Conservation (phyloP, 139 green algal genomes). For the Chlorella sp. region DNA sequence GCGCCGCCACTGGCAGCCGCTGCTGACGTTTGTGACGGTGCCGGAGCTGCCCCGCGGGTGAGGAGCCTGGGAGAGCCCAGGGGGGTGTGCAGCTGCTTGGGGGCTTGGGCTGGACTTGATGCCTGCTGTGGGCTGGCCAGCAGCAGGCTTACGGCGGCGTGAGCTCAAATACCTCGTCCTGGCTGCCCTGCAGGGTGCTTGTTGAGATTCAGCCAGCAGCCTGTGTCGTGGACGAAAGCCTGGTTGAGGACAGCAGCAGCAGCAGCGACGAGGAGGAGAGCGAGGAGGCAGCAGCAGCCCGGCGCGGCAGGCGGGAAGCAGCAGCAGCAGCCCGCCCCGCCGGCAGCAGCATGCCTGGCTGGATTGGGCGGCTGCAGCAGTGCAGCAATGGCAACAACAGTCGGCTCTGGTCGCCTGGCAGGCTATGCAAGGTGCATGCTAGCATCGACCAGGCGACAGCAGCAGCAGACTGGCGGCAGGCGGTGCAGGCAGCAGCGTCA, state of each 20-base stretch:
- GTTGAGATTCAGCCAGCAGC: constrained; percentile 80
- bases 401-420: not conserved
- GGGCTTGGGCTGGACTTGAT: no score
- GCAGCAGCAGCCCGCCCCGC: not conserved
- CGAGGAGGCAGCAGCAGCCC: not conserved
- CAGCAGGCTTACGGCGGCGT: no score
- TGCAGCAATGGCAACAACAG: not conserved
- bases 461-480: not conserved
- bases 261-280: constrained; percentile 19
- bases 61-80: not conserved
- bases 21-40: constrained; percentile 60
- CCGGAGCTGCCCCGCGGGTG: constrained; percentile 61
- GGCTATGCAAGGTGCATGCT: constrained; percentile 21
- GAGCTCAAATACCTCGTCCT: not conserved
- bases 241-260: constrained; percentile 2
- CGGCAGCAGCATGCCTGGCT: constrained; percentile 39
- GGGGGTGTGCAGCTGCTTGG: no score
- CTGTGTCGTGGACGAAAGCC: constrained; percentile 28
- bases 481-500: not conserved
- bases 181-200: constrained; percentile 44
- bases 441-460: not conserved
- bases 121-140: no score
- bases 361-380: constrained; percentile 28
- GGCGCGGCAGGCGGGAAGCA: not conserved
- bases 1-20: constrained; percentile 37